Evolutionary conservation across 129 eudicot genomes (phyloP).

Genomic region (carrot (Daucus carota)): DNA sequence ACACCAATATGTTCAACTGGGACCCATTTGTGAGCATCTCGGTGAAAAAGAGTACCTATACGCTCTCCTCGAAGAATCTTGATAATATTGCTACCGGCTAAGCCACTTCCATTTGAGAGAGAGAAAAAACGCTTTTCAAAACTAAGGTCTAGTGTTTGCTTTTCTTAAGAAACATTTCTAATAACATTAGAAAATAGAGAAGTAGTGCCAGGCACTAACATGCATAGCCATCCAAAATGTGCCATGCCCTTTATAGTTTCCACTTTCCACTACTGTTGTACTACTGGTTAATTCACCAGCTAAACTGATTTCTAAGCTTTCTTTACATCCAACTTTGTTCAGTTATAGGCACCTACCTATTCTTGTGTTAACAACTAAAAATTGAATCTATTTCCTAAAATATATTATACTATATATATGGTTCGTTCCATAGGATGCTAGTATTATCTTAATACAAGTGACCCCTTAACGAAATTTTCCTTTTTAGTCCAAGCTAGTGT

Average conservation of each 20-base stretch:
- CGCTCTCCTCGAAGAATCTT: slow-evolving; percentile 56
- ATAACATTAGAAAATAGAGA: neutral
- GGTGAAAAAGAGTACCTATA: slow-evolving; percentile 75
- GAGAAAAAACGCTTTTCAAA: neutral
- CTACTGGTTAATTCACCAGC: neutral
- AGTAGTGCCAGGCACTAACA: neutral
- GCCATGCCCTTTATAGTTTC: no score
- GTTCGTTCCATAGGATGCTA: neutral
- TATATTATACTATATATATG: neutral
- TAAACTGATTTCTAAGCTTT: neutral
- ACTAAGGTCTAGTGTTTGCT: neutral
- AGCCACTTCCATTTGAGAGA: slow-evolving; percentile 42
- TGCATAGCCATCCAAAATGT: no score
- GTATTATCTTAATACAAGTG: neutral
- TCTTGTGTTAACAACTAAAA: neutral
- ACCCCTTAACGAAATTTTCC: neutral
- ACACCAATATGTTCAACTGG: slow-evolving; percentile 47
- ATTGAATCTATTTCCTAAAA: neutral
- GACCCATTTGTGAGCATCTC: slow-evolving; percentile 65
- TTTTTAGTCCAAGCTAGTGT: neutral
- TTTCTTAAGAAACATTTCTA: neutral
- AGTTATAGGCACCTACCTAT: no score
- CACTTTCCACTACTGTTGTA: no score
- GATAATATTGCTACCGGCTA: slow-evolving; percentile 50
- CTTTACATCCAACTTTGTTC: neutral